Base-by-base conservation (phyloP, 306 rosid species). In the Vicia villosa region DNA sequence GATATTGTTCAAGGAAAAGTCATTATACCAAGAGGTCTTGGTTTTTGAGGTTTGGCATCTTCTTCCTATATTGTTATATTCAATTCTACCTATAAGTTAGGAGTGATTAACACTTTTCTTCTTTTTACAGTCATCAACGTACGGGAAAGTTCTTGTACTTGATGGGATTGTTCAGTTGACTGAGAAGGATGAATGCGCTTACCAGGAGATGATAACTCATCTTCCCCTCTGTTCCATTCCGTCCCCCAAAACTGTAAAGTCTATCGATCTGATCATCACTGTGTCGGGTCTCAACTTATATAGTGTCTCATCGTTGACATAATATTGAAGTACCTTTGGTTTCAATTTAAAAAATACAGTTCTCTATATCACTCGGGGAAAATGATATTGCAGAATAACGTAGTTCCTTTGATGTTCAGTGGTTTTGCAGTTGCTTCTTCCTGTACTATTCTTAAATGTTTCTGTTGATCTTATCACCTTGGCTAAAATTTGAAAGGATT, bases 201-300 rank as follows among this genome's bases (percentile, higher is more conserved):
- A 94, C 84, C 99, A 94, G 89, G 99, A 94, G 83, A 94, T 94
- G 99, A 94, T 94, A 56, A 79, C 95, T 38, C 99, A 88, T 82
- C 96, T 94, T 57, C 99, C 99, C 56, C 99, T 94, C 46, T 94
- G 99, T 76, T 94, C 99, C 7, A 89, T 94, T 83, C 82, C 79
- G 54, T 81, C 89, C 51, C 99, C 99, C 0, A 89, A 86, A 85
- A 80, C 54, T 40, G 99, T 94, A 84, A 86, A 42, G 61, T 65
- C 69, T 50, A 61, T 70, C 57, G 69, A 47, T 75, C 24, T 34
- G 24, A 49, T 68, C 43, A 56, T 70, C 55, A 2, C 67, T 21
- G 15, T 50, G 22, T 60, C 75, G 20, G 45, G 47, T 43, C 40
- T 54, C 45, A 36, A 14, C 51, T 43, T 70, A 57, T 41, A 30